Conservation (phyloP, 768 basidiomycete species). For the Lactarius hatsudake region DNA sequence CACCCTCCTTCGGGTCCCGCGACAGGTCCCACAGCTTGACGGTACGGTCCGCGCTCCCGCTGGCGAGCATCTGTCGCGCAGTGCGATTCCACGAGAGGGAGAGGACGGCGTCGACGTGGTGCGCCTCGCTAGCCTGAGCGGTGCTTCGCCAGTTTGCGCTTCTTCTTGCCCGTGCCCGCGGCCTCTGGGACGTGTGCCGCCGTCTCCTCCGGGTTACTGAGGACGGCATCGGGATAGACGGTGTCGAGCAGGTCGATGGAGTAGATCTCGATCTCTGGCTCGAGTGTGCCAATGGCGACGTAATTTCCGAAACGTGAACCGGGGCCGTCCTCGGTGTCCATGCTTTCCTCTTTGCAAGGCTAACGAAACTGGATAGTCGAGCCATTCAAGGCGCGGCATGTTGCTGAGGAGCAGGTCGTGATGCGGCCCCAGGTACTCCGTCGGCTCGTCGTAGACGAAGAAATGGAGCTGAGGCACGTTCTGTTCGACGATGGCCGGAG, state of each 20-base stretch:
- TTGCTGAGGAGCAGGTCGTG: constrained; percentile 98
- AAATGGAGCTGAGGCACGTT: constrained; percentile 94
- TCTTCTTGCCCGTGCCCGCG: constrained; percentile 94
- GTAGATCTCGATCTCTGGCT: constrained; percentile 99
- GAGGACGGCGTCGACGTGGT: constrained; percentile 95
- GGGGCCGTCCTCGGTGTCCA: constrained; percentile 26
- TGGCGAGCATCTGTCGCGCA: constrained; percentile 88
- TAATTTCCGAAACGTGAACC: constrained; percentile 66
- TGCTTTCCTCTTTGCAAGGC: constrained; percentile 40
- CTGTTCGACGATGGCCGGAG: constrained; percentile 91
- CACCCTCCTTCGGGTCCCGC: constrained; percentile 57
- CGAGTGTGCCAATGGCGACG: constrained; percentile 94
- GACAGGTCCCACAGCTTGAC: constrained; percentile 97
- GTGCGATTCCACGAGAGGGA: constrained; percentile 87
- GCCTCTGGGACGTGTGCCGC: constrained; percentile 75
- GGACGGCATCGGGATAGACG: constrained; percentile 88
- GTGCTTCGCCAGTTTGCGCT: constrained; percentile 81
- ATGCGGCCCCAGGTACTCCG: constrained; percentile 89
- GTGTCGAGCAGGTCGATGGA: constrained; percentile 91
- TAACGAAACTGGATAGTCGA: constrained; percentile 78
- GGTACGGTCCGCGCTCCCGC: constrained; percentile 89
- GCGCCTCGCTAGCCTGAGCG: constrained; percentile 55
- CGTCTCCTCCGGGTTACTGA: constrained; percentile 85
- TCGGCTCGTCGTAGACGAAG: constrained; percentile 90
- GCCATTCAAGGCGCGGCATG: constrained; percentile 98